A percentile compares a stretch with the other conserved stretches of the same genome.
These are phyloP conservation scores for Rutstroemia sp. DNA, from an alignment of 2,329 filamentous ascomycete species.

Conservation along the genomic window DNA sequence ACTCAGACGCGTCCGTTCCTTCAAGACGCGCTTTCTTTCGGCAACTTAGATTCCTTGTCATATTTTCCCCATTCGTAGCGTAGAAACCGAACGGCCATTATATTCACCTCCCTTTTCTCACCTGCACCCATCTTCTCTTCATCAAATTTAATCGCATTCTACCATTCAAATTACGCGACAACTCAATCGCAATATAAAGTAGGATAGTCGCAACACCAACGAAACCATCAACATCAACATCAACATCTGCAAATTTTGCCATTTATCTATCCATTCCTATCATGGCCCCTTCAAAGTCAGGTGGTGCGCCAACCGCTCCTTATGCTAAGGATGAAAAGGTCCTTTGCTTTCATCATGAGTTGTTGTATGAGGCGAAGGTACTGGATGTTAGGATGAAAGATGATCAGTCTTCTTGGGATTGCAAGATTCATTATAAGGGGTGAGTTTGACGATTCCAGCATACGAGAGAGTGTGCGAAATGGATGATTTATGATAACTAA, in stretches of 20 bases:
- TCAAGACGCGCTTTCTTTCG: neutral
- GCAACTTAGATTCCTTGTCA: neutral
- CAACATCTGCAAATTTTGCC: neutral
- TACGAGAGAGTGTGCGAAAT: neutral
- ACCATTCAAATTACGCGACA: neutral
- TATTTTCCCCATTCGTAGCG: neutral
- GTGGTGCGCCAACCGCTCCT: constrained; percentile 17
- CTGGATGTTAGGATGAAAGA: constrained; percentile 65
- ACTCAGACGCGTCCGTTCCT: neutral
- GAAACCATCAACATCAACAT: neutral
- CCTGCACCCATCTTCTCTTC: neutral
- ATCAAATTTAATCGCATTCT: neutral
- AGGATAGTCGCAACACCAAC: neutral
- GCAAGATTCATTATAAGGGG: constrained; percentile 93
- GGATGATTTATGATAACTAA: neutral
- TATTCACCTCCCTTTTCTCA: neutral
- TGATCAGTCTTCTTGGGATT: constrained; percentile 71
- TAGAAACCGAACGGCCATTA: neutral
- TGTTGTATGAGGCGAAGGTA: constrained; percentile 96
- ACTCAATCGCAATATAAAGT: neutral
- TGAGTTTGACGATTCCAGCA: neutral
- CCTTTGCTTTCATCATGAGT: constrained; percentile 93
- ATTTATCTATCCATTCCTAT: neutral
- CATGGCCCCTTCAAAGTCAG: constrained; percentile 30
- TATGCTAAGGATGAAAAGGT: constrained; percentile 77